Evolutionary conservation across 345 rosid genomes (phyloP), one percentile per base, ranked within the genome.

Genomic region (Citropsis articulata): DNA sequence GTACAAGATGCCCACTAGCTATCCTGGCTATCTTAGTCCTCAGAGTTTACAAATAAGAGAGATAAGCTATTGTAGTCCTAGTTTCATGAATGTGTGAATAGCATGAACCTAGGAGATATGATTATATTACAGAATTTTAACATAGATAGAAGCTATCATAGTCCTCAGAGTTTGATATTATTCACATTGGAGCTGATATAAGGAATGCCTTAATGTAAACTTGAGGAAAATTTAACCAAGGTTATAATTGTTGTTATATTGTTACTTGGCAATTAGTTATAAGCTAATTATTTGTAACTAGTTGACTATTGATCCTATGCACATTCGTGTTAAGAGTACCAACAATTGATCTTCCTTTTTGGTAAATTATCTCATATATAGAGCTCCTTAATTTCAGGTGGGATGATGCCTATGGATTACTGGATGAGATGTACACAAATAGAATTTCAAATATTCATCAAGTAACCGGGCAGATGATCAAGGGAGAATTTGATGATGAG

Each of bases 381-480:
- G 50, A 67, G 38, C 73, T 71, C 70, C 80, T 48, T 77, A 42
- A 75, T 83, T 87, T 70, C 85, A 95, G 97, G 88, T 92, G 89
- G 97, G 88, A 87, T 78, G 91, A 88, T 82, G 98, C 90, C 75
- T 85, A 84, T 82, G 89, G 87, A 82, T 84, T 93, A 74, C 87
- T 92, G 50, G 84, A 91, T 84, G 98, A 95, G 87, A 93, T 95
- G 98, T 83, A 85, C 77, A 83, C 89, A 33, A 87, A 87, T 75
- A 91, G 88, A 75, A 91, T 79, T 59, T 93, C 99, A 66, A 89
- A 89, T 87, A 87, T 91, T 60, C 99, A 95, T 86, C 94, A 90
- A 89, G 93, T 95, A 73, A 87, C 90, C 40, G 98, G 95, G 72
- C 92, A 93, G 88, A 93, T 93, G 97, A 92, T 95, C 79, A 92